Conservation (phyloP, 2,329 filamentous ascomycete species). For the Calonectria henricotiae region DNA sequence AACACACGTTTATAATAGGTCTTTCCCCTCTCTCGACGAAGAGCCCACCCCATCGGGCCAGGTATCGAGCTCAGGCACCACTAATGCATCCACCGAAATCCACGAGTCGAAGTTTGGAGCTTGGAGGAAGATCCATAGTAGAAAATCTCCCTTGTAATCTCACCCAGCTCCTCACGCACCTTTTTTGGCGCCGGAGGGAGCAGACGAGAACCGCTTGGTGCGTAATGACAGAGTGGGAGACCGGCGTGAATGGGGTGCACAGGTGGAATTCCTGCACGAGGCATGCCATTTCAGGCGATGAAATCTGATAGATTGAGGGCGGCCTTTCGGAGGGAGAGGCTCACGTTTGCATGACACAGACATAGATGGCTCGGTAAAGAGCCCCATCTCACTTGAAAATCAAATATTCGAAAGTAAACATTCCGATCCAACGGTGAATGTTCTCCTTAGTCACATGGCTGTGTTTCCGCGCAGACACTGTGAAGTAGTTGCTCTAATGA, state of each 20-base stretch:
- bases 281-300: constrained; percentile 22
- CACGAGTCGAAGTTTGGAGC: constrained; percentile 77
- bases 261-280: constrained; percentile 20
- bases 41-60: constrained; percentile 80
- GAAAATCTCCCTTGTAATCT: neutral
- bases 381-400: constrained; percentile 6
- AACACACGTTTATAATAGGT: constrained; percentile 60
- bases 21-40: constrained; percentile 74
- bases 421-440: constrained; percentile 11
- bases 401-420: neutral
- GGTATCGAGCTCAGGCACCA: constrained; percentile 86
- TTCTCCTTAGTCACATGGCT: constrained; percentile 18
- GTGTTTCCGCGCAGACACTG: constrained; percentile 29
- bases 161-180: too few relatives aligned
- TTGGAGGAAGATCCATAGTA: constrained; percentile 70
- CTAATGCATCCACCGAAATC: constrained; percentile 68
- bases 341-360: constrained; percentile 31
- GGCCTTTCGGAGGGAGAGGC: constrained; percentile 8
- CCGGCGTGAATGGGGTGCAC: constrained; percentile 41
- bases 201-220: too few relatives aligned
- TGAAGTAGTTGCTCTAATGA: constrained; percentile 35
- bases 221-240: too few relatives aligned
- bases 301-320: constrained; percentile 34
- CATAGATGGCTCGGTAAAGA: constrained; percentile 30
- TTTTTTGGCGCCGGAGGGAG: too few relatives aligned